phyloP scores from a whole-genome alignment of 2,329 filamentous ascomycete genomes.

The Colletotrichum navitas region DNA sequence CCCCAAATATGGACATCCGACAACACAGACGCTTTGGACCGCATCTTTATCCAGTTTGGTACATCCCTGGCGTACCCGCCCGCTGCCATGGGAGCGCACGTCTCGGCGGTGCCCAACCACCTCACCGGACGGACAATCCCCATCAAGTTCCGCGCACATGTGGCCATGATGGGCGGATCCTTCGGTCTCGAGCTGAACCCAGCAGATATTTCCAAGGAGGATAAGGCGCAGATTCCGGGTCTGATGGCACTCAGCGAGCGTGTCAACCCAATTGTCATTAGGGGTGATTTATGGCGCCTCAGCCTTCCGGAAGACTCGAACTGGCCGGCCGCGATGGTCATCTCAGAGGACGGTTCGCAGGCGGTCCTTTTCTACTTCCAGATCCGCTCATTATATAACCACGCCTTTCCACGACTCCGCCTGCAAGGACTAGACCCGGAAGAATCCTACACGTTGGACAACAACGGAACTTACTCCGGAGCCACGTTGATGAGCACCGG shows the following conservation, averaged over 20 bases:
- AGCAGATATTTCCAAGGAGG: constrained; percentile 60
- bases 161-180: constrained; percentile 77
- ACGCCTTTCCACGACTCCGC: constrained; percentile 64
- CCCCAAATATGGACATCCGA: constrained; percentile 76
- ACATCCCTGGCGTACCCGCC: constrained; percentile 73
- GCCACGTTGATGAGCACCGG: constrained; percentile 73
- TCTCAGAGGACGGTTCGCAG: constrained; percentile 62
- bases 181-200: constrained; percentile 76
- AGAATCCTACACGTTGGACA: constrained; percentile 64
- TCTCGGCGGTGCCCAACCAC: constrained; percentile 71
- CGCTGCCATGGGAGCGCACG: constrained; percentile 74
- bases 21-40: constrained; percentile 72
- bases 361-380: constrained; percentile 73
- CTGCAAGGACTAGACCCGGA: constrained; percentile 68
- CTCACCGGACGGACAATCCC: constrained; percentile 67
- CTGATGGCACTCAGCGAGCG: constrained; percentile 67
- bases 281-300: constrained; percentile 71
- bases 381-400: constrained; percentile 64
- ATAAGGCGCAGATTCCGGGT: constrained; percentile 64
- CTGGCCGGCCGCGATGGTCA: constrained; percentile 72
- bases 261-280: constrained; percentile 70
- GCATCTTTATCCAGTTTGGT: constrained; percentile 73
- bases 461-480: constrained; percentile 66
- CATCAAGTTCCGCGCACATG: constrained; percentile 71
- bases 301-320: constrained; percentile 69